These are phyloP conservation scores for Coniochaeta hoffmannii DNA, from an alignment of 2,329 filamentous ascomycete species.

Conservation along the genomic window DNA sequence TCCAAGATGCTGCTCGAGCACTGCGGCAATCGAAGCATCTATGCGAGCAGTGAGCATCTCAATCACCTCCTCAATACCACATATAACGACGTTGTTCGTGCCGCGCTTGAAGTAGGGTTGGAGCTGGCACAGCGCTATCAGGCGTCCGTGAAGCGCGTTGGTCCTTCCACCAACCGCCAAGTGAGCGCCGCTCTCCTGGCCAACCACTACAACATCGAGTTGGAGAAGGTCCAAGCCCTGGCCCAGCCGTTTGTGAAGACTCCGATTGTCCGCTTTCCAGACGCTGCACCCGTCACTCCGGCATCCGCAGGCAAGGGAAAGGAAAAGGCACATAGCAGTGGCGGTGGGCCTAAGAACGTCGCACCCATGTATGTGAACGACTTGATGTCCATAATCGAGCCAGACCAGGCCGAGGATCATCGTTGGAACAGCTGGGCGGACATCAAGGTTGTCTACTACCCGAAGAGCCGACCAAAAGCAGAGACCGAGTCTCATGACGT, in stretches of 20 bases:
- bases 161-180: slow-evolving; percentile 41
- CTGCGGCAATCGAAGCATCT: slow-evolving; percentile 93
- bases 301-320: slow-evolving; percentile 63
- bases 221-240: slow-evolving; percentile 78
- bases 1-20: slow-evolving; percentile 85
- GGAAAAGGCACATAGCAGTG: slow-evolving; percentile 48
- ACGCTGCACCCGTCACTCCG: slow-evolving; percentile 41
- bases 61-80: slow-evolving; percentile 86
- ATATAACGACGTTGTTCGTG: slow-evolving; percentile 68
- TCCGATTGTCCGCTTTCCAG: slow-evolving; percentile 43
- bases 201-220: slow-evolving; percentile 75
- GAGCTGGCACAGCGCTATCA: slow-evolving; percentile 90
- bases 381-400: slow-evolving; percentile 65
- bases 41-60: slow-evolving; percentile 84
- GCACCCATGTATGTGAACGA: slow-evolving; percentile 73
- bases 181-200: slow-evolving; percentile 67
- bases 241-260: slow-evolving; percentile 77
- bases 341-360: slow-evolving; percentile 37
- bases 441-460: slow-evolving; percentile 76
- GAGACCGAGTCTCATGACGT: slow-evolving; percentile 14
- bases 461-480: slow-evolving; percentile 23
- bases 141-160: slow-evolving; percentile 71
- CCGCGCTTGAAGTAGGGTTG: slow-evolving; percentile 71
- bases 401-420: slow-evolving; percentile 34
- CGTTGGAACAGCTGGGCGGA: slow-evolving; percentile 74